Base-by-base conservation (phyloP, 2,329 filamentous ascomycete species). In the Penicillium oxalicum region DNA sequence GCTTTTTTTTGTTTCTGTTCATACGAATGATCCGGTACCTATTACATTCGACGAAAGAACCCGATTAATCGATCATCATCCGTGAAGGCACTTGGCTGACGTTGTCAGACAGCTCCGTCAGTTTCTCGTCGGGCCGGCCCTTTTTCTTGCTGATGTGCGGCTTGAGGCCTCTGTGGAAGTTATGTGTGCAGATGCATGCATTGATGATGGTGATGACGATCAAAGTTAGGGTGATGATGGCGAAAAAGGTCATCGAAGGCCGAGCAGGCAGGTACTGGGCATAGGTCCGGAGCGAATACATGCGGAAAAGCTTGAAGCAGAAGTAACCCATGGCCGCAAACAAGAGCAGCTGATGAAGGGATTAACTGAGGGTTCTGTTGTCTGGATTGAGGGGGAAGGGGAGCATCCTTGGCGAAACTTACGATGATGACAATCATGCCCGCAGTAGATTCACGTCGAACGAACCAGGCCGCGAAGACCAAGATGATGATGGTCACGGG, bases 251-350 rank as follows among this genome's bases (percentile, higher is more conserved):
- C 63, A 98, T 77, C 12, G 87, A 91, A 63, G 86, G 87, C 53
- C 86, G 82, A 34, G 93, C 91, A 4, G 91, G 85, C 44, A 77
- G 67, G 73, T 97, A 98, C 56, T 82, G 77, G 1, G 66, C 47
- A 44, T 66, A 67, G 58, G 82, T 80, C 38, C 67, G 68, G 9
- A 80, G 74, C 59, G 86, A 82, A 71, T 95, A 98, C 82, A 98
- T 98, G 66, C 93, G 88, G 51, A 93, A 86, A 47, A 98, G 82
- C 78, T 98, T 98, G 81, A 96, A 98, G 66, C 95, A 80, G 76
- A 98, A 98, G 75, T 97, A 98, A 49, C 84, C 88, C 56, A 97
- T 80, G 35, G 84, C 91, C 54, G 86, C 89, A 56, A 95, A 84
- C 72, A 95, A 96, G 49, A 96, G 79, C 45, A 91, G 62, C 76